Conservation (phyloP, 2,329 filamentous ascomycete genomes). For the Escovopsis sp. region DNA sequence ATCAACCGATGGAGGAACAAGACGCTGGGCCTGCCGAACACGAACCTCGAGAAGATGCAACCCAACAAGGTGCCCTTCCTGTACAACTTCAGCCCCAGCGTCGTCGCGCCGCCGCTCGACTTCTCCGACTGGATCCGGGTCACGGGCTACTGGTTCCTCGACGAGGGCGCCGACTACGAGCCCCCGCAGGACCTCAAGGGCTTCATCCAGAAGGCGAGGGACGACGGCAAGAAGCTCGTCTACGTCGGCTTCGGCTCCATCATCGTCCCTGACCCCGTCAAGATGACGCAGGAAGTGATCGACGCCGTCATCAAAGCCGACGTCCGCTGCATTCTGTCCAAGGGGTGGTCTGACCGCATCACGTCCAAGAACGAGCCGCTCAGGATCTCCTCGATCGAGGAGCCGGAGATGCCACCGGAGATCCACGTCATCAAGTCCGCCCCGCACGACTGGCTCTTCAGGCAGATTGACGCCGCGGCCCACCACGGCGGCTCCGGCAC, state of each 20-base stretch:
- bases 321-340: constrained; percentile 86
- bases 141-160: constrained; percentile 95
- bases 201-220: constrained; percentile 73
- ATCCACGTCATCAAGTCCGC: constrained; percentile 82
- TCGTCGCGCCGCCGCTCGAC: constrained; percentile 87
- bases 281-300: constrained; percentile 83
- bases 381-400: constrained; percentile 38
- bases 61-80: constrained; percentile 95
- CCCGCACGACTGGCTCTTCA: constrained; percentile 94
- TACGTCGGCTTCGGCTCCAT: constrained; percentile 97
- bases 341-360: constrained; percentile 85
- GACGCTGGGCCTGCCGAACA: constrained; percentile 62
- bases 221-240: constrained; percentile 78
- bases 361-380: constrained; percentile 30
- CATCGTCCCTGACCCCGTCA: constrained; percentile 76
- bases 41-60: constrained; percentile 79
- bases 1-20: constrained; percentile 87
- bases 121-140: constrained; percentile 97
- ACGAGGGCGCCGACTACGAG: constrained; percentile 56
- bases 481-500: constrained; percentile 94
- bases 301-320: constrained; percentile 84
- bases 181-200: constrained; percentile 61
- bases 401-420: constrained; percentile 56
- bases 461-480: constrained; percentile 81
- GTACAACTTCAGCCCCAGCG: constrained; percentile 90